A percentile compares a stretch with the other conserved stretches of the same genome.
phyloP scores from a whole-genome alignment of 345 rosid species.

The Arabis hirsuta region DNA sequence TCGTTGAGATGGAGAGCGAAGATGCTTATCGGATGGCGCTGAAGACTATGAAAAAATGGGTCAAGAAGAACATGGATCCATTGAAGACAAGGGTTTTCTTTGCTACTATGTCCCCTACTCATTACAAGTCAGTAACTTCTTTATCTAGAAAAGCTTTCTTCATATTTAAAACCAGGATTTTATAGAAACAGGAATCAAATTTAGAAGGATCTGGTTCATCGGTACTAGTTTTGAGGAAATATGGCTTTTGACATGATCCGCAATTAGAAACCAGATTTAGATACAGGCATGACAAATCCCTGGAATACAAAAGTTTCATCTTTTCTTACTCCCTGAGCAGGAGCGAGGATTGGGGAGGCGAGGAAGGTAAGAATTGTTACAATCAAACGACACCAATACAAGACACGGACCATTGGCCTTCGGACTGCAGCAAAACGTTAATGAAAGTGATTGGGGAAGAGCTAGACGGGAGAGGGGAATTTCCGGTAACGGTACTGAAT shows the following conservation, averaged over 20 bases:
- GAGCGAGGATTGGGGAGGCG: slow-evolving; percentile 85
- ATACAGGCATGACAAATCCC: not conserved
- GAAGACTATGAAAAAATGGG: slow-evolving; percentile 81
- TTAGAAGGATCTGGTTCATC: too few relatives aligned
- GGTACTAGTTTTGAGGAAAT: not conserved
- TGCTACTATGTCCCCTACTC: slow-evolving; percentile 90
- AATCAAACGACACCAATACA: slow-evolving; percentile 65
- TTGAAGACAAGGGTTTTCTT: slow-evolving; percentile 78
- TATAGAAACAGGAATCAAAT: too few relatives aligned
- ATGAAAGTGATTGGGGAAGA: slow-evolving; percentile 81
- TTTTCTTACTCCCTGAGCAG: slow-evolving; percentile 40
- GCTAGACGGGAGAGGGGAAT: slow-evolving; percentile 48
- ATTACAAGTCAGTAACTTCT: slow-evolving; percentile 57
- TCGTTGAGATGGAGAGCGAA: slow-evolving; percentile 61
- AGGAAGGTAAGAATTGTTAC: slow-evolving; percentile 65
- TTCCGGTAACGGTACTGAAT: slow-evolving; percentile 70
- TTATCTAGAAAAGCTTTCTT: not conserved
- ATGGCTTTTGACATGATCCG: not conserved
- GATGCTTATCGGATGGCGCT: slow-evolving; percentile 84
- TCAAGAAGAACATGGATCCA: slow-evolving; percentile 71
- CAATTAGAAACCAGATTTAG: not conserved
- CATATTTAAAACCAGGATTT: too few relatives aligned
- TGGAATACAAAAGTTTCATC: slow-evolving; percentile 20
- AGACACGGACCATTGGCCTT: slow-evolving; percentile 75
- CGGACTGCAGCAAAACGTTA: slow-evolving; percentile 64